Conservation (phyloP, 495 filamentous ascomycete species). For the Paragyromitra xinjiangensis region DNA sequence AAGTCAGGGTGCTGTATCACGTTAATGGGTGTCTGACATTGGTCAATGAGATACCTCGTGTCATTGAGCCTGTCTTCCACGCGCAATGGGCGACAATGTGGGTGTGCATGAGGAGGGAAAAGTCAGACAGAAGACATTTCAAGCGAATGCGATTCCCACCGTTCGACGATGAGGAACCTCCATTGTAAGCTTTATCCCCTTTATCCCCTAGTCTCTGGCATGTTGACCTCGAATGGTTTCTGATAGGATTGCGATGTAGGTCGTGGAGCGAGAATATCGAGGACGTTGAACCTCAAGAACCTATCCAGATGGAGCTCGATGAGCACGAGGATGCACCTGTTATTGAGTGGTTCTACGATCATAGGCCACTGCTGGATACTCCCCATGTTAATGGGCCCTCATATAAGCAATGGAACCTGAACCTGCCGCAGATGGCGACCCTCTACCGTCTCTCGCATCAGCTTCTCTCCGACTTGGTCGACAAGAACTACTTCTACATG, state of each 20-base stretch:
- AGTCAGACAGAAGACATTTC: conserved; percentile 94
- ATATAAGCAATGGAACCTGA: conserved; percentile 95
- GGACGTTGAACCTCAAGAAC: conserved; percentile 96
- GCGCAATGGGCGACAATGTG: conserved; percentile 99
- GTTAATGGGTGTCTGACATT: conserved; percentile 97
- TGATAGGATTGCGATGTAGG: conserved; percentile 50
- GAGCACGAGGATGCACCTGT: conserved; percentile 92
- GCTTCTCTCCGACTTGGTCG: conserved; percentile 88
- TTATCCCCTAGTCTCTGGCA: conserved; percentile 19
- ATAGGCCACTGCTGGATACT: conserved; percentile 88
- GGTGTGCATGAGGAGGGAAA: conserved; percentile 97
- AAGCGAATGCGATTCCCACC: conserved; percentile 99
- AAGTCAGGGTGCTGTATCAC: conserved; percentile 98
- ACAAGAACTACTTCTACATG: conserved; percentile 98
- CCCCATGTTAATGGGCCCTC: conserved; percentile 95
- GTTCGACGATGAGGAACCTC: conserved; percentile 98
- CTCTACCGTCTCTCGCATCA: conserved; percentile 92
- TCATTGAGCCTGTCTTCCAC: conserved; percentile 98
- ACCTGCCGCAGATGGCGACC: conserved; percentile 94
- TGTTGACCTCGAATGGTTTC: conserved; percentile 52
- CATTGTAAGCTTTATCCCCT: conserved; percentile 63
- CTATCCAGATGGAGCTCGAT: conserved; percentile 98
- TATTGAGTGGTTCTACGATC: conserved; percentile 97
- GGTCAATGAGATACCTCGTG: conserved; percentile 95
- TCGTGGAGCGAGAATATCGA: conserved; percentile 99